A percentile compares a stretch with the other conserved stretches of the same genome.
Conservation (phyloP, 2,329 filamentous ascomycete genomes). For the Penicillium italicum region DNA sequence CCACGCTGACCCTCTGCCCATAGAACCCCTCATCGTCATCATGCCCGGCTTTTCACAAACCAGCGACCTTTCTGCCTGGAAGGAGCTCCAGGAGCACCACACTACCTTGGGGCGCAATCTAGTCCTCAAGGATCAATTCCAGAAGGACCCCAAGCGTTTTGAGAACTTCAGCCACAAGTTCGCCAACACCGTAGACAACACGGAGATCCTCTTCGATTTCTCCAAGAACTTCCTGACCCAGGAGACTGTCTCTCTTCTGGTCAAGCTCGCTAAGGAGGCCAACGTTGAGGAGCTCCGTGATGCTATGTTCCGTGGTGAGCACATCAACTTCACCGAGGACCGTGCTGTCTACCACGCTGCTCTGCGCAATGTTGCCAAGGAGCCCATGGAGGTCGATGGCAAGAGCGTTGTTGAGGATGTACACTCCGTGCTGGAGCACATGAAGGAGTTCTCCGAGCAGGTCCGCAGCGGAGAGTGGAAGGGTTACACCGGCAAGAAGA, state of each 20-base stretch:
- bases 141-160: slow-evolving; percentile 83
- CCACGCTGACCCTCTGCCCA: slow-evolving; percentile 27
- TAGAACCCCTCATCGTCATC: slow-evolving; percentile 20
- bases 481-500: slow-evolving; percentile 94
- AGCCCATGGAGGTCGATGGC: slow-evolving; percentile 79
- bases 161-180: slow-evolving; percentile 86
- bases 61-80: slow-evolving; percentile 81
- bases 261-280: slow-evolving; percentile 88
- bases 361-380: slow-evolving; percentile 81
- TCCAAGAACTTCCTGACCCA: slow-evolving; percentile 98
- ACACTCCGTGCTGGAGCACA: slow-evolving; percentile 87
- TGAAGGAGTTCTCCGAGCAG: slow-evolving; percentile 97
- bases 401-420: slow-evolving; percentile 92
- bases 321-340: slow-evolving; percentile 99
- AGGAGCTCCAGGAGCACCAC: slow-evolving; percentile 86
- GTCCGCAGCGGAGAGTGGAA: slow-evolving; percentile 95
- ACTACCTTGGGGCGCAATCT: slow-evolving; percentile 81
- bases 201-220: slow-evolving; percentile 95
- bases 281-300: slow-evolving; percentile 89
- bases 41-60: slow-evolving; percentile 61
- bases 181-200: slow-evolving; percentile 69
- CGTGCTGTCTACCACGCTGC: slow-evolving; percentile 95
- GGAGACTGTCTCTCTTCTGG: slow-evolving; percentile 80
- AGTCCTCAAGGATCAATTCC: slow-evolving; percentile 88
- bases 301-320: slow-evolving; percentile 94